Base-by-base conservation (phyloP, 495 filamentous ascomycete species). In the Delitschia confertaspora region DNA sequence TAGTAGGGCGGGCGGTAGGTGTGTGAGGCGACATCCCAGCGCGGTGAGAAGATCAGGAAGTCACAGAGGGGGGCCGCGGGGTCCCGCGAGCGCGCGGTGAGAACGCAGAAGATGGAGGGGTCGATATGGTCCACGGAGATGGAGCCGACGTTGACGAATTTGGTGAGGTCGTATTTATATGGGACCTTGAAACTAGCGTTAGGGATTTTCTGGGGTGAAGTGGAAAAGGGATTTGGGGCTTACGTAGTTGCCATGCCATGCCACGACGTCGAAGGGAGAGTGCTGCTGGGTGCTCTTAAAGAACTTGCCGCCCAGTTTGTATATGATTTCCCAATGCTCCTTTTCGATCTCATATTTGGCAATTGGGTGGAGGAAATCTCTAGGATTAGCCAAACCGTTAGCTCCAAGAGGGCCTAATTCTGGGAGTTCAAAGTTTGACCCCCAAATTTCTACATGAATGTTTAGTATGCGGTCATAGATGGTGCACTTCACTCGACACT, bases 161-260 rank as follows among this genome's bases (percentile, higher is more conserved):
- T 71, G 32, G 65, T 69, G 38, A 73, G 55, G 33, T 71, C 69
- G 47, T 74, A 74, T 59, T 70, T 69, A 51, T 42, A 25, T 17
- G n/a, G n/a, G n/a, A n/a, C n/a, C n/a, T n/a, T n/a, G n/a, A n/a
- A n/a, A n/a, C n/a, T 3, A 18, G 4, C 16, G 8, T 18, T 3
- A 18, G 13, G 13, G 10, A 10, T 33, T 23, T 14, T 21, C 59
- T 10, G 50, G 17, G n/a, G 17, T 4, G 29, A 3, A 2, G 17
- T 4, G 6, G 4, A 32, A 32, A 7, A 13, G 6, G n/a, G 3
- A 7, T 32, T 4, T 11, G 17, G 17, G 29, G 6, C n/a, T 6
- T 2, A 70, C 67, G 36, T 71, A 70, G 54, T 69, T 72, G 20
- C 69, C 69, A 39, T 74, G 69, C 69, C 69, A 72, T 6, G 70